Percentiles rank a stretch among this genome's conserved stretches.
Conservation (phyloP, 371 early-diverging fungal species). For the Neoconidiobolus thromboides region DNA sequence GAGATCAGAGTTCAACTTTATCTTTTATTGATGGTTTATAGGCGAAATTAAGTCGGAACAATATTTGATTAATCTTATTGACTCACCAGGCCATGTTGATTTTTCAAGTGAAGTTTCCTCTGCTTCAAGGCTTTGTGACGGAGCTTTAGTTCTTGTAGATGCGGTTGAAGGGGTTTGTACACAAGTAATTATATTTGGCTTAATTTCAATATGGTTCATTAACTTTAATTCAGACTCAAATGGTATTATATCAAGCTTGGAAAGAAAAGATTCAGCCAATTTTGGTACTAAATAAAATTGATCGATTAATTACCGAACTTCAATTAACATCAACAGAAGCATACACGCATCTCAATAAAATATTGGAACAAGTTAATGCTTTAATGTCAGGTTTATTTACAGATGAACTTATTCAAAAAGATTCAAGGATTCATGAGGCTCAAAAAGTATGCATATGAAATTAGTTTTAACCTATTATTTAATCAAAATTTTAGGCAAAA, state of each 20-base stretch:
- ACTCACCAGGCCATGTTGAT: constrained; percentile 99
- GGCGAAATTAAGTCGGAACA: constrained; percentile 18
- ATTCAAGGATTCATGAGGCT: constrained; percentile 49
- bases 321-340: constrained; percentile 84
- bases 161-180: constrained; percentile 98
- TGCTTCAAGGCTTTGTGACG: constrained; percentile 92
- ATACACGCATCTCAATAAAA: constrained; percentile 68
- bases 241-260: constrained; percentile 89
- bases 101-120: constrained; percentile 95
- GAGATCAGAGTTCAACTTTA: neutral
- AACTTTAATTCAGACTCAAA: constrained; percentile 47
- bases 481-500: neutral
- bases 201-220: constrained; percentile 10
- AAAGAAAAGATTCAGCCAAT: constrained; percentile 72
- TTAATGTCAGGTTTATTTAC: constrained; percentile 85
- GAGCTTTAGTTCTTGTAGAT: constrained; percentile 94
- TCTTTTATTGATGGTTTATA: neutral
- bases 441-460: constrained; percentile 17
- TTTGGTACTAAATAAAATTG: constrained; percentile 98
- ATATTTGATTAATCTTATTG: constrained; percentile 92
- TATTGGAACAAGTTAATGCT: constrained; percentile 90
- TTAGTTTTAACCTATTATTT: neutral
- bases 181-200: constrained; percentile 33
- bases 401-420: constrained; percentile 72
- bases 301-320: constrained; percentile 84